Evolutionary conservation across 2,329 filamentous ascomycete genomes (phyloP).

Genomic region (Xylaria sp.): DNA sequence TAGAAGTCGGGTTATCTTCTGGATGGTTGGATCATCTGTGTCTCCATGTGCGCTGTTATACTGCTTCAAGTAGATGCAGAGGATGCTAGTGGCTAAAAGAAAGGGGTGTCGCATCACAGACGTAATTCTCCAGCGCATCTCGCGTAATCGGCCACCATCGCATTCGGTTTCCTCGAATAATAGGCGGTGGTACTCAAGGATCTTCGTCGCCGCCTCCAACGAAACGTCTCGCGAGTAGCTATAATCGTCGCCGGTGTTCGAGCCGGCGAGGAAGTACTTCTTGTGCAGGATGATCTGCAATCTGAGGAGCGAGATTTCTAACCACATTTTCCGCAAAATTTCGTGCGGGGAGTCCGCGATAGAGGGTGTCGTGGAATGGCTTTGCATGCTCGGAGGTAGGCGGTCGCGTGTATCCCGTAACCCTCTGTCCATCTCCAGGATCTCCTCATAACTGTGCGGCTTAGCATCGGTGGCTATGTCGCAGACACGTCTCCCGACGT

Average conservation of each 20-base stretch:
- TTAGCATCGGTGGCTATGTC: slow-evolving; percentile 25
- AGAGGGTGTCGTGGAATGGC: slow-evolving; percentile 33
- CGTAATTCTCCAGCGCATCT: slow-evolving; percentile 49
- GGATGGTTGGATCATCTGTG: not conserved
- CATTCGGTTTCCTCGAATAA: slow-evolving; percentile 51
- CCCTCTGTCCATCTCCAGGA: slow-evolving; percentile 28
- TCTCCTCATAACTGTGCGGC: slow-evolving; percentile 26
- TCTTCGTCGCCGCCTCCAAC: slow-evolving; percentile 49
- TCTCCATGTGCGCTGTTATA: slow-evolving; percentile 1
- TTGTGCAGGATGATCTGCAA: slow-evolving; percentile 57
- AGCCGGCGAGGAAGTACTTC: slow-evolving; percentile 47
- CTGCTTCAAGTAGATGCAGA: slow-evolving; percentile 48
- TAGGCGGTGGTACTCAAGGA: slow-evolving; percentile 52
- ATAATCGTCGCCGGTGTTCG: slow-evolving; percentile 39
- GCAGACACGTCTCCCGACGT: slow-evolving; percentile 32
- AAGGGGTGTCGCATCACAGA: slow-evolving; percentile 50
- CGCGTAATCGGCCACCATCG: slow-evolving; percentile 44
- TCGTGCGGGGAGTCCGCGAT: slow-evolving; percentile 52
- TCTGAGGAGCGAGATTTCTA: slow-evolving; percentile 56
- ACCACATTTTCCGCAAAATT: slow-evolving; percentile 54
- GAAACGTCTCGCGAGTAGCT: slow-evolving; percentile 48
- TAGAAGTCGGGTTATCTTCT: slow-evolving; percentile 14
- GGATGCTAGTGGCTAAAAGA: slow-evolving; percentile 50
- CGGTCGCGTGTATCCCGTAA: slow-evolving; percentile 14
- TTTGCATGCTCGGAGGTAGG: slow-evolving; percentile 23